phyloP scores from a whole-genome alignment of 176 grass and related monocot species.

The Secale cereale region DNA sequence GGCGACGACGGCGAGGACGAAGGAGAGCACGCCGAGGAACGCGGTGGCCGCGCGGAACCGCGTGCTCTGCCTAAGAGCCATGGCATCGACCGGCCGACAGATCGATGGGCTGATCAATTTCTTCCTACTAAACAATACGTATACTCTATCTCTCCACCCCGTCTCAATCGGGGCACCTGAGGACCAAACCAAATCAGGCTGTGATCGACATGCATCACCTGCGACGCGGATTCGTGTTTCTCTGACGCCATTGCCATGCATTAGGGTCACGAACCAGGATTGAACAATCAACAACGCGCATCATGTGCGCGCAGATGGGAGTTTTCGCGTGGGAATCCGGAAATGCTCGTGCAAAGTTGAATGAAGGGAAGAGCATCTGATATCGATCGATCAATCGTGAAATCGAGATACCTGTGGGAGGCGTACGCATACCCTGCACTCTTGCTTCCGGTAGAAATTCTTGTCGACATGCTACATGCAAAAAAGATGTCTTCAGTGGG shows the following conservation, averaged over 20 bases:
- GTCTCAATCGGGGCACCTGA: background rate
- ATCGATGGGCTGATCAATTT: background rate
- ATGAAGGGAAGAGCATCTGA: background rate
- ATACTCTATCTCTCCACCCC: background rate
- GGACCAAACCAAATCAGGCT: background rate
- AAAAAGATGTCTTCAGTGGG: background rate
- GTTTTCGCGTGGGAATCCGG: background rate
- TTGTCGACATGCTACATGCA: background rate
- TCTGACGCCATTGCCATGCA: background rate
- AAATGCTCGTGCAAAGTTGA: background rate
- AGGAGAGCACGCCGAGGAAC: slow-evolving; percentile 49
- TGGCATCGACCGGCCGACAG: background rate
- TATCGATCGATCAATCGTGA: too few relatives aligned
- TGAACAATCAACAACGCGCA: too few relatives aligned
- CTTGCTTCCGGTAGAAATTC: background rate
- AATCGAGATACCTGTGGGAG: slow-evolving; percentile 9
- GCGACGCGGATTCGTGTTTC: background rate
- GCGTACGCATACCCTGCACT: background rate
- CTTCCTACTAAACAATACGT: background rate
- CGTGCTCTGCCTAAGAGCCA: slow-evolving; percentile 35
- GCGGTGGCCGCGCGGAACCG: slow-evolving; percentile 17
- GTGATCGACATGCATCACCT: background rate
- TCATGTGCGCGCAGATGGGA: background rate
- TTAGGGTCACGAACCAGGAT: background rate
- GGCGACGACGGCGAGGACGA: slow-evolving; percentile 38